Percentiles rank a stretch among this genome's conserved stretches.
phyloP scores from a whole-genome alignment of 768 basidiomycete species.

The Amanita jacksonii region DNA sequence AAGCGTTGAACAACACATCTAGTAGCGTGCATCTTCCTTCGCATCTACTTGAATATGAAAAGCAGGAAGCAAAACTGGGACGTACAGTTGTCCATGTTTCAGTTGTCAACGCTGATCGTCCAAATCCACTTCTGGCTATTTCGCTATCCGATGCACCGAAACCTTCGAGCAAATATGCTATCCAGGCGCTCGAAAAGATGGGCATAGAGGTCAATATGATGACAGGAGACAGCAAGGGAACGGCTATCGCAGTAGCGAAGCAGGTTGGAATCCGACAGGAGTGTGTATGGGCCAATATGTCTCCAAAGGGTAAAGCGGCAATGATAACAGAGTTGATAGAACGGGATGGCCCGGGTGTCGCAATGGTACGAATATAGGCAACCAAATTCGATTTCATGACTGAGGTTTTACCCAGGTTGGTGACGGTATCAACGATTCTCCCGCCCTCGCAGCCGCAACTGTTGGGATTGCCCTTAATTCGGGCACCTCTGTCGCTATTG shows the following conservation, averaged over 20 bases:
- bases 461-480: constrained; percentile 95
- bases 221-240: constrained; percentile 85
- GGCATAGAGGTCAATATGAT: constrained; percentile 90
- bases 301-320: constrained; percentile 90
- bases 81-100: constrained; percentile 87
- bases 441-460: constrained; percentile 90
- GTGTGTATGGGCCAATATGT: constrained; percentile 86
- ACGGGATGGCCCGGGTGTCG: constrained; percentile 62
- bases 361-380: constrained; percentile 58
- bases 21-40: constrained; percentile 38
- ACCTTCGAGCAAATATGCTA: constrained; percentile 73
- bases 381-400: background rate
- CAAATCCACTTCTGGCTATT: constrained; percentile 62
- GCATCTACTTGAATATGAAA: constrained; percentile 54
- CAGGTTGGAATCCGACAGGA: constrained; percentile 82
- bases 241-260: constrained; percentile 81
- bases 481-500: constrained; percentile 94
- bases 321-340: constrained; percentile 76
- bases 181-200: constrained; percentile 75
- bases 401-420: constrained; percentile 55
- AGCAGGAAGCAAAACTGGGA: constrained; percentile 58
- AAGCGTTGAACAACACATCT: constrained; percentile 26
- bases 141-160: constrained; percentile 86
- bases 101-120: constrained; percentile 28
- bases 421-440: constrained; percentile 98